A percentile compares a stretch with the other conserved stretches of the same genome.
Evolutionary conservation across 2,329 filamentous ascomycete species (phyloP).

Genomic region (Aspergillus uvarum): DNA sequence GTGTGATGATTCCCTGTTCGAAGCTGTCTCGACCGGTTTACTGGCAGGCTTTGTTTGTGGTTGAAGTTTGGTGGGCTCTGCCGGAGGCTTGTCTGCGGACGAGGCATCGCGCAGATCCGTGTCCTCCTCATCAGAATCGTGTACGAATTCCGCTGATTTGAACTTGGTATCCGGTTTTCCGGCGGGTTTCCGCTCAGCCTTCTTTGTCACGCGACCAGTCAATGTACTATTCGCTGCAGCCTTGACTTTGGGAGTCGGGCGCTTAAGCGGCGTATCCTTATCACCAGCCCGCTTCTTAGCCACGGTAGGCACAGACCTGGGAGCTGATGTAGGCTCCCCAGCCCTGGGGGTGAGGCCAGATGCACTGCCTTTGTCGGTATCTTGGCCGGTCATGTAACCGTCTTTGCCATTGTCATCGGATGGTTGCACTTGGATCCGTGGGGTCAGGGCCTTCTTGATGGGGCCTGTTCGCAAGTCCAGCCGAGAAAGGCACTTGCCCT

Average conservation of each 20-base stretch:
- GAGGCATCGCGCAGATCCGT: constrained; percentile 42
- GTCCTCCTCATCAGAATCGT: constrained; percentile 53
- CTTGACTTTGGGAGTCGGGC: constrained; percentile 46
- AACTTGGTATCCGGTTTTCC: constrained; percentile 46
- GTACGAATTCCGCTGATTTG: constrained; percentile 56
- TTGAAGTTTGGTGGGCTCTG: constrained; percentile 20
- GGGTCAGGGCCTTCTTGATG: constrained; percentile 38
- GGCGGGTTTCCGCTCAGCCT: constrained; percentile 42
- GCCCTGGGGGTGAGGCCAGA: constrained; percentile 29
- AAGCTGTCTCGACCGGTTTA: constrained; percentile 22
- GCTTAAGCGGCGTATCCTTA: constrained; percentile 46
- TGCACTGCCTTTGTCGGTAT: constrained; percentile 36
- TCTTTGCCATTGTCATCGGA: constrained; percentile 39
- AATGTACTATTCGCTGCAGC: constrained; percentile 51
- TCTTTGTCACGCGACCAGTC: constrained; percentile 47
- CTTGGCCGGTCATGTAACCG: constrained; percentile 36
- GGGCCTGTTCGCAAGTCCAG: constrained; percentile 52
- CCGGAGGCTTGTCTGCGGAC: constrained; percentile 20
- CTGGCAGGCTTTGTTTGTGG: constrained; percentile 19
- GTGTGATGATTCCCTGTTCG: constrained; percentile 20
- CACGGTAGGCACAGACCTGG: constrained; percentile 27
- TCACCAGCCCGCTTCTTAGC: constrained; percentile 42
- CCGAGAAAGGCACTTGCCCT: constrained; percentile 61
- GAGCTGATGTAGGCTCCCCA: constrained; percentile 24
- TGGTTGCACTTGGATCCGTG: constrained; percentile 39